phyloP scores from a whole-genome alignment of 83 land plant species.

The Isoetes engelmannii region DNA sequence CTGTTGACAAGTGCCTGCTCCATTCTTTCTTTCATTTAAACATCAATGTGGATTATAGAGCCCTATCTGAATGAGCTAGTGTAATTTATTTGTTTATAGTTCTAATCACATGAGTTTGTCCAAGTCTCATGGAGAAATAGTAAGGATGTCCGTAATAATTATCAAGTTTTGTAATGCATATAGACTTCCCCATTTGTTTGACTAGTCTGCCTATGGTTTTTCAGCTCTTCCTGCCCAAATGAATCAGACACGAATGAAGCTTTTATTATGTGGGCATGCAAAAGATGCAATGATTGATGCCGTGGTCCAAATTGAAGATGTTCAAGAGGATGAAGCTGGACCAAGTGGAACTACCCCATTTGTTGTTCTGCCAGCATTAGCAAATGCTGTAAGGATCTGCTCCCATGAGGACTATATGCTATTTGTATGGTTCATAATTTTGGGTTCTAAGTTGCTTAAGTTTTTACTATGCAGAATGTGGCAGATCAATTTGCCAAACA shows the following conservation, averaged over 20 bases:
- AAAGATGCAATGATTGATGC: constrained; percentile 71
- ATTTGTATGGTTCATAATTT: not conserved
- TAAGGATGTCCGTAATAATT: too few relatives aligned
- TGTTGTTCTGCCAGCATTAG: constrained; percentile 55
- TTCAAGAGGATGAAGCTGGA: constrained; percentile 46
- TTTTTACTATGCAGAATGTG: constrained; percentile 45
- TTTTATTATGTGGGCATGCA: constrained; percentile 63
- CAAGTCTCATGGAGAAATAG: too few relatives aligned
- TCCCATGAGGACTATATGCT: not conserved
- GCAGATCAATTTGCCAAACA: constrained; percentile 82
- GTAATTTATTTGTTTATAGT: too few relatives aligned
- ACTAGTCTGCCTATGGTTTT: too few relatives aligned
- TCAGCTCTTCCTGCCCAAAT: too few relatives aligned
- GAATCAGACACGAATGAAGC: constrained; percentile 30
- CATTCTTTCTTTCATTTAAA: too few relatives aligned
- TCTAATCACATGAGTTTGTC: too few relatives aligned
- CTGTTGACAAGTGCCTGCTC: too few relatives aligned
- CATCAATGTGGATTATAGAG: too few relatives aligned
- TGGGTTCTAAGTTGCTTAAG: not conserved
- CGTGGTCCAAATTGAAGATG: constrained; percentile 57
- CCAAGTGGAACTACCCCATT: constrained; percentile 31
- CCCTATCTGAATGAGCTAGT: too few relatives aligned
- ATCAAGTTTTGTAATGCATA: too few relatives aligned
- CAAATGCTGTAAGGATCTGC: constrained; percentile 52
- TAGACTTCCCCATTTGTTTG: too few relatives aligned